Percentiles rank a stretch among this genome's conserved stretches.
phyloP scores from a whole-genome alignment of 371 early-diverging fungal species.

The Lichtheimia corymbifera region DNA sequence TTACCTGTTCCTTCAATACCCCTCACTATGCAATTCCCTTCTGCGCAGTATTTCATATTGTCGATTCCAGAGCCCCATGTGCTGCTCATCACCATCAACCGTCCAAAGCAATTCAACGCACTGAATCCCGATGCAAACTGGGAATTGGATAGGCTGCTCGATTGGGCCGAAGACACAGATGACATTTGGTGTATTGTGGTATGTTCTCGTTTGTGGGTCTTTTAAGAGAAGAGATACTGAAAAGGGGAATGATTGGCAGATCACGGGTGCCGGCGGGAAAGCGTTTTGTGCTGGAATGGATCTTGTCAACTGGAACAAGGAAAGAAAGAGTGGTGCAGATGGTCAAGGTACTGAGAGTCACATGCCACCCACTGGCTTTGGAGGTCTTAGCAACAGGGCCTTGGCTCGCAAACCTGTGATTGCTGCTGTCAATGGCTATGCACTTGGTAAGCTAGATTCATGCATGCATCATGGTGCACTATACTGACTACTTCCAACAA shows the following conservation, averaged over 20 bases:
- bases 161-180: slow-evolving; percentile 50
- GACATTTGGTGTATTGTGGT: slow-evolving; percentile 49
- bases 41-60: slow-evolving; percentile 33
- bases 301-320: slow-evolving; percentile 36
- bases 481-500: neutral
- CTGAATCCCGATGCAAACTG: slow-evolving; percentile 42
- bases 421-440: slow-evolving; percentile 55
- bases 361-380: slow-evolving; percentile 46
- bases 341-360: neutral
- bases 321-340: slow-evolving; percentile 9
- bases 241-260: slow-evolving; percentile 16
- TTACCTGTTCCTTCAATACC: neutral
- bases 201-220: slow-evolving; percentile 9
- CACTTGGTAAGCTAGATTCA: slow-evolving; percentile 25
- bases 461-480: neutral
- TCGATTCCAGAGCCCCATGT: slow-evolving; percentile 40
- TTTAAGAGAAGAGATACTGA: neutral
- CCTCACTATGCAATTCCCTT: slow-evolving; percentile 28
- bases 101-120: slow-evolving; percentile 45
- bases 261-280: slow-evolving; percentile 51
- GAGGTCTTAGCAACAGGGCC: slow-evolving; percentile 44
- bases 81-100: slow-evolving; percentile 48
- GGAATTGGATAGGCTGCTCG: slow-evolving; percentile 38
- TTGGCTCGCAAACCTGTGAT: slow-evolving; percentile 48
- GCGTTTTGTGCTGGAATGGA: slow-evolving; percentile 56